These are phyloP conservation scores for Venturia nashicola DNA, from an alignment of 2,329 filamentous ascomycete species.

Conservation along the genomic window DNA sequence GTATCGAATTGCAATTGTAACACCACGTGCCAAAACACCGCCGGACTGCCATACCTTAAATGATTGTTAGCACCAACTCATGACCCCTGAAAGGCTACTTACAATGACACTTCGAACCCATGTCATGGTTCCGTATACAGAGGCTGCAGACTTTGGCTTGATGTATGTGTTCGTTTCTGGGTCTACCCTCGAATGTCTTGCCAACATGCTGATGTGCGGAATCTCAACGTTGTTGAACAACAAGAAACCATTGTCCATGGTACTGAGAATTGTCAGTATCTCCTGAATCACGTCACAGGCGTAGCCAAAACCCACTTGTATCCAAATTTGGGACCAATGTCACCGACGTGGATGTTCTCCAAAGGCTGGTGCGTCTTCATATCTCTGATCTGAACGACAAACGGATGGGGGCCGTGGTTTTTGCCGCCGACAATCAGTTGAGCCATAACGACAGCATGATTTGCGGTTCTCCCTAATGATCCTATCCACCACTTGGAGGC, in stretches of 20 bases:
- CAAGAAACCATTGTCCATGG: slow-evolving; percentile 72
- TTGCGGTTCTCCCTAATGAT: slow-evolving; percentile 62
- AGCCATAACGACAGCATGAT: slow-evolving; percentile 68
- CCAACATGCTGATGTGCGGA: slow-evolving; percentile 62
- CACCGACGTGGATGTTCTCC: slow-evolving; percentile 59
- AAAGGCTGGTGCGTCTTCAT: slow-evolving; percentile 57
- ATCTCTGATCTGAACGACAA: slow-evolving; percentile 63
- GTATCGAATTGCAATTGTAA: slow-evolving; percentile 67
- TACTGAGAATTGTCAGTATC: slow-evolving; percentile 21
- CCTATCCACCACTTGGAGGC: slow-evolving; percentile 81
- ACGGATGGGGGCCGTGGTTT: slow-evolving; percentile 55
- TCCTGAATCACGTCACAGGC: slow-evolving; percentile 15
- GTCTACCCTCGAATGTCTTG: slow-evolving; percentile 48
- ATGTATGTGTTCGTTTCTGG: slow-evolving; percentile 56
- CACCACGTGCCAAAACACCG: slow-evolving; percentile 58
- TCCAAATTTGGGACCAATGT: slow-evolving; percentile 70
- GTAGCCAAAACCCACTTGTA: slow-evolving; percentile 42
- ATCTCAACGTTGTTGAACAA: slow-evolving; percentile 67
- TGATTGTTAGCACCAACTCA: background rate
- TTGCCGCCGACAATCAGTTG: slow-evolving; percentile 57
- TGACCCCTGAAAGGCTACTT: background rate
- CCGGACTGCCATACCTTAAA: slow-evolving; percentile 42
- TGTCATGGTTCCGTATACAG: slow-evolving; percentile 65
- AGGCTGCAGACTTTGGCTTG: slow-evolving; percentile 51
- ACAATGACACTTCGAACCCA: slow-evolving; percentile 62